Evolutionary conservation across 1,284 basidiomycete species (phyloP).

Genomic region (Neonothopanus nambi): DNA sequence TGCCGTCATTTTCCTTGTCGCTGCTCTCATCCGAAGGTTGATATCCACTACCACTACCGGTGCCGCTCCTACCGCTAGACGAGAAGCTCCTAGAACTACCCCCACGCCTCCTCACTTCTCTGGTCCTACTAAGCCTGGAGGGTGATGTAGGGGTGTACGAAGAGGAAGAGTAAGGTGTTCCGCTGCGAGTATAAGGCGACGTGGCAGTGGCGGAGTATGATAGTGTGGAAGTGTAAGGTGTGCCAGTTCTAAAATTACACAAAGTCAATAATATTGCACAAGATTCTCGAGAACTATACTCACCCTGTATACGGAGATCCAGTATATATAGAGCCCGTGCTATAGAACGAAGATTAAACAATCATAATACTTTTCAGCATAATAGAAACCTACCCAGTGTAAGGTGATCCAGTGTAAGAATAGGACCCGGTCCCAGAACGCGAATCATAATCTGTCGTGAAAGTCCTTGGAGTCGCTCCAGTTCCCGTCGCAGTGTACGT

Average conservation of each 20-base stretch:
- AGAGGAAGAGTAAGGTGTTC: constrained; percentile 9
- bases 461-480: constrained; percentile 48
- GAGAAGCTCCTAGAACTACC: constrained; percentile 32
- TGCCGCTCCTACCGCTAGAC: constrained; percentile 27
- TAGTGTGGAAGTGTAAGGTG: constrained; percentile 34
- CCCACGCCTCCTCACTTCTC: constrained; percentile 57
- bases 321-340: constrained; percentile 12
- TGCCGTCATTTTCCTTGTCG: constrained; percentile 22
- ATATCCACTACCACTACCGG: constrained; percentile 15
- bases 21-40: constrained; percentile 21
- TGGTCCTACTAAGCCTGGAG: constrained; percentile 49
- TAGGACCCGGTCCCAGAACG: constrained; percentile 4
- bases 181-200: constrained; percentile 21
- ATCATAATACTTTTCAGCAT: no score
- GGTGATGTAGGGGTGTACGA: constrained; percentile 17
- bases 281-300: background rate
- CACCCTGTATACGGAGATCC: constrained; percentile 16
- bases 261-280: constrained; percentile 23
- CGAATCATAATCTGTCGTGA: constrained; percentile 24
- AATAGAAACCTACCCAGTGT: constrained; percentile 5
- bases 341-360: background rate
- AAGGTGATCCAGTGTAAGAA: constrained; percentile 9
- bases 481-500: constrained; percentile 26
- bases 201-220: constrained; percentile 19
- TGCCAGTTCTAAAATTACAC: constrained; percentile 11